Base-by-base conservation (phyloP, 768 basidiomycete species). In the Mycena pura region DNA sequence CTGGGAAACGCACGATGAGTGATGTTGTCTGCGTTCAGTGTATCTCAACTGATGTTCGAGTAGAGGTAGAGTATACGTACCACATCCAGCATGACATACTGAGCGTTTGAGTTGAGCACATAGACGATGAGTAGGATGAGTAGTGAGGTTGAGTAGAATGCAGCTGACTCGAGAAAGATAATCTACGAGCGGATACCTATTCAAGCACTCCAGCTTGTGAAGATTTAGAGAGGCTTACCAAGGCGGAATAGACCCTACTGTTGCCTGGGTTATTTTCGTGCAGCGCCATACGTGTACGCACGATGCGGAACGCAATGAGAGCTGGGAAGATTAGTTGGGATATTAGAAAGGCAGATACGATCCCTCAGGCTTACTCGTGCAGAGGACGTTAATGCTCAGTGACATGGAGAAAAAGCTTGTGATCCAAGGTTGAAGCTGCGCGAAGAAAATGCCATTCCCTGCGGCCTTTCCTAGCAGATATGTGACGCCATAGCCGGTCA, bases 271-370 rank as follows among this genome's bases (percentile, higher is more conserved):
- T 31, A n/a, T 27, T 40, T 19, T 32, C 43, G 28, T 46, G 56
- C 9, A 48, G 27, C 19, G 11, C n/a, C 13, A 34, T 36, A 4
- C 47, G 41, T 19, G 49, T 46, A 28, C 47, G 28, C 9, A 57
- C 9, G 14, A 63, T 47, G n/a, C 62, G 55, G 48, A 21, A 57
- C 24, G 62, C 55, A 22, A 63, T 63, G 22, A 57, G 48, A 19
- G 22, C 62, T 62, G 29, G n/a, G 14, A 32, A 28, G 19, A 29
- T 5, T 6, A 43, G 38, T 17, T 38, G 15, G 21, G 2, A 32
- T 43, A 8, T 10, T n/a, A 22, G n/a, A 36, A 17, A 9, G 15
- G 10, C 22, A 5, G 28, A n/a, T 32, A 41, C 21, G 17, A 41
- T 10, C 17, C 21, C n/a, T 6, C 15, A 5, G 15, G 22, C 40